These are phyloP conservation scores for Orobanche coerulescens DNA, from an alignment of 257 asterid species.

Conservation along the genomic window DNA sequence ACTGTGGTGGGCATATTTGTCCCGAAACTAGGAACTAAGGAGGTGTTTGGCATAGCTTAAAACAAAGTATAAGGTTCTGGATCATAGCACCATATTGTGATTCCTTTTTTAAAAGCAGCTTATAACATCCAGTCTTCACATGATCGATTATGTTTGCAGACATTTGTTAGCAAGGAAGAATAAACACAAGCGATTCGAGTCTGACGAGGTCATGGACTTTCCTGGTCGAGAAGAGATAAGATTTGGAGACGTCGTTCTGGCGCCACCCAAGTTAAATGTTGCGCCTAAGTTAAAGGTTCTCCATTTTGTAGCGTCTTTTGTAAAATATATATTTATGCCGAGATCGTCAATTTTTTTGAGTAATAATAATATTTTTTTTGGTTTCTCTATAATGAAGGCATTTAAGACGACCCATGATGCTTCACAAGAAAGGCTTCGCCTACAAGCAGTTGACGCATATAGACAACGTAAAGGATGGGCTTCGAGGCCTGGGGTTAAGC, in stretches of 20 bases:
- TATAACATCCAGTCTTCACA: not conserved
- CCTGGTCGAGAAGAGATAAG: constrained; percentile 53
- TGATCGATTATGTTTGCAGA: constrained; percentile 37
- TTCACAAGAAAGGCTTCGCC: constrained; percentile 79
- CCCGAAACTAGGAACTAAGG: not conserved
- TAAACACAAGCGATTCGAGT: constrained; percentile 39
- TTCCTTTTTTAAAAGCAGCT: not conserved
- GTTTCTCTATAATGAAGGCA: constrained; percentile 33
- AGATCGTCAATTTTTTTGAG: not conserved
- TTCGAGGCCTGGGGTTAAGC: constrained; percentile 76
- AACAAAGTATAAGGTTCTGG: not conserved
- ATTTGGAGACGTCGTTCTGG: constrained; percentile 85
- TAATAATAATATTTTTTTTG: not conserved
- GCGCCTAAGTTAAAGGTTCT: constrained; percentile 84
- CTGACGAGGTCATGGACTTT: constrained; percentile 42
- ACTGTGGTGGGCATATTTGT: not conserved
- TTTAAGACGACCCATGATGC: constrained; percentile 52
- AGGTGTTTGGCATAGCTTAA: not conserved
- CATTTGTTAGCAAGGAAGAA: constrained; percentile 59
- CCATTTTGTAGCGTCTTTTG: not conserved
- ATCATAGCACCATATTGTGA: no score
- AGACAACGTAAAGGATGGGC: constrained; percentile 83
- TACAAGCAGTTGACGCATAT: constrained; percentile 79
- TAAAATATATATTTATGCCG: not conserved
- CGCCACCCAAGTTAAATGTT: constrained; percentile 74